Evolutionary conservation across 2,329 filamentous ascomycete genomes (phyloP), one percentile per base, ranked within the genome.

Genomic region (Aspergillus japonicus): DNA sequence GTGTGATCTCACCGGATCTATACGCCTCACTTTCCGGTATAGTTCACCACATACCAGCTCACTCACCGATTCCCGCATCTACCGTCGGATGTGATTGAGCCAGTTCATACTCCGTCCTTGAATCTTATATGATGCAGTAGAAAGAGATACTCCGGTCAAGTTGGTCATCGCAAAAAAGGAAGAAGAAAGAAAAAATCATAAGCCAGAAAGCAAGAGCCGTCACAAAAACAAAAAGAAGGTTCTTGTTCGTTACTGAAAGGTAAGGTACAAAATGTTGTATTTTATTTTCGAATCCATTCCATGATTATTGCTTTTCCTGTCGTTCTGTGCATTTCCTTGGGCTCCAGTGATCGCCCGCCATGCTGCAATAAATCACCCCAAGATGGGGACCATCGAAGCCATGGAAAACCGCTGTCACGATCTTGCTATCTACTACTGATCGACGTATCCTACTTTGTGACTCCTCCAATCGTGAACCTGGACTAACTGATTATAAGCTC

Each of bases 391-490:
- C 68, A 66, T 69, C 70, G 68, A 71, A 70, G 70, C 69, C 69
- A 73, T 73, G 68, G 65, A 70, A 74, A 69, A 68, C 68, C 69
- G 71, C 69, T 70, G 69, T 73, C 72, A 73, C 69, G 71, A 72
- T 74, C 72, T 72, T 66, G 67, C 66, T 69, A 67, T 66, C 62
- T 65, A 65, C 64, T 67, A 66, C 68, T 70, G 72, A 73, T 73
- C 70, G 63, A 69, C 71, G 66, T 64, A 68, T 66, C 68, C 68
- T 73, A 69, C 64, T 73, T 73, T 70, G 64, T 74, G 72, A 75
- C 72, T 73, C 66, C 71, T 75, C 72, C 71, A 70, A 74, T 72
- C 66, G 67, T 66, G 64, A 68, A 65, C 63, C 65, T 66, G 39
- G 58, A 62, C 61, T 66, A 62, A 68, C 67, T 55, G 64, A 72